Conservation (phyloP, 1,139 yeast species). For the Magnusiomyces clavatus region DNA sequence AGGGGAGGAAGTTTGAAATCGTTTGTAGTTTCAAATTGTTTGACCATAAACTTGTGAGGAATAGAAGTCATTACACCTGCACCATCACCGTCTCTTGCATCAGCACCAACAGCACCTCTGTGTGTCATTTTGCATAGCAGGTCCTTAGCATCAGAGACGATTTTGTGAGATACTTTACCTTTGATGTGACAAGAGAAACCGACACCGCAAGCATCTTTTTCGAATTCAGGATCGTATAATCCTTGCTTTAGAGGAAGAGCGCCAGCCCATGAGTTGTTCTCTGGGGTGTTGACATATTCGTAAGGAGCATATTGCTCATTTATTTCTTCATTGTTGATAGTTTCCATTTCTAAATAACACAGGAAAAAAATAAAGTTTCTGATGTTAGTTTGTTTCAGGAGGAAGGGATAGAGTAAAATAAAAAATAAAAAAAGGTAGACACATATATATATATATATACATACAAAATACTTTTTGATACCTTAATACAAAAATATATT, state of each 20-base stretch:
- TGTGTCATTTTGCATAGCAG: slow-evolving; percentile 96
- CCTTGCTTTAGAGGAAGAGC: slow-evolving; percentile 83
- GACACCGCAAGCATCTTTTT: slow-evolving; percentile 98
- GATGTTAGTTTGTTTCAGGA: slow-evolving; percentile 9
- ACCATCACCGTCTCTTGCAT: slow-evolving; percentile 97
- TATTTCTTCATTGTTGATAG: slow-evolving; percentile 16
- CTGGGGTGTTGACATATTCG: slow-evolving; percentile 66
- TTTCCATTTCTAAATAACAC: slow-evolving; percentile 1
- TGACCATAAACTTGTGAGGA: slow-evolving; percentile 77
- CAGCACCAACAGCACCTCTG: slow-evolving; percentile 94
- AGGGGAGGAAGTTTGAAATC: slow-evolving; percentile 58
- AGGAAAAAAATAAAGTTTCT: not conserved
- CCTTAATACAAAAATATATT: no score
- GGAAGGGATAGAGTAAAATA: slow-evolving; percentile 1
- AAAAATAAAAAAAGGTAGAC: not conserved
- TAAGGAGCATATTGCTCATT: slow-evolving; percentile 36
- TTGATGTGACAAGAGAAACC: slow-evolving; percentile 95
- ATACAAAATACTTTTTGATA: no score
- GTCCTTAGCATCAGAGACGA: slow-evolving; percentile 77
- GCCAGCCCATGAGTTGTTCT: slow-evolving; percentile 86
- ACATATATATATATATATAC: no score
- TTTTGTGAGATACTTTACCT: slow-evolving; percentile 81
- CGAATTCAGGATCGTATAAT: slow-evolving; percentile 85
- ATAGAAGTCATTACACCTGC: slow-evolving; percentile 94
- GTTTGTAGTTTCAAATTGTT: slow-evolving; percentile 60